Percentiles rank a stretch among this genome's conserved stretches.
Evolutionary conservation across 1,284 basidiomycete genomes (phyloP).

Genomic region (Irpex sp.): DNA sequence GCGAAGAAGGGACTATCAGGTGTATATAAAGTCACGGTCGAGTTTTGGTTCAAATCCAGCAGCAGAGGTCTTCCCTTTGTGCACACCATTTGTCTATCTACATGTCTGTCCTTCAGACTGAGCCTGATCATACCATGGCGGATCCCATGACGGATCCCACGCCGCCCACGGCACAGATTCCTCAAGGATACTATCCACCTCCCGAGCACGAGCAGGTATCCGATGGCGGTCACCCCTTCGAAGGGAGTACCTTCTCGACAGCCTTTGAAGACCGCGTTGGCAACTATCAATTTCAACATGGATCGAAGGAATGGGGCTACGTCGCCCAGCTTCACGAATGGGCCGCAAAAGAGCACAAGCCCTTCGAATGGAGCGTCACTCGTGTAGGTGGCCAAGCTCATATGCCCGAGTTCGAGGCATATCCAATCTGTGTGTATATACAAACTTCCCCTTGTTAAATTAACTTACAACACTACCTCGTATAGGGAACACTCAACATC

Average conservation of each 20-base stretch:
- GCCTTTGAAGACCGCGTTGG: conserved; percentile 17
- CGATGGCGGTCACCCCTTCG: neutral
- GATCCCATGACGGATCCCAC: neutral
- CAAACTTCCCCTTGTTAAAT: neutral
- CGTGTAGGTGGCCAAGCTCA: conserved; percentile 19
- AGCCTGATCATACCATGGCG: neutral
- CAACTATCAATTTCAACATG: conserved; percentile 12
- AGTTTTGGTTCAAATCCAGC: no score
- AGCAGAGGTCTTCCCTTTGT: no score
- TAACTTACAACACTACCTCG: neutral
- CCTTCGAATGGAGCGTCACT: conserved; percentile 15
- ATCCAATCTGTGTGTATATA: conserved; percentile 13
- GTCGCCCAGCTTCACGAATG: conserved; percentile 26
- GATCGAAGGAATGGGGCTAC: conserved; percentile 16
- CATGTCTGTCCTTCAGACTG: neutral
- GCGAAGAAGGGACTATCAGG: no score
- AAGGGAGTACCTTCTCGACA: neutral
- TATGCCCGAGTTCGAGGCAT: conserved; percentile 17
- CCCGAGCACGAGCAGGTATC: no score
- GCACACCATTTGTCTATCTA: no score
- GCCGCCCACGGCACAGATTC: no score
- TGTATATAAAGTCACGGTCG: no score
- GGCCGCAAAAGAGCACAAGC: conserved; percentile 2
- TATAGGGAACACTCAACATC: conserved; percentile 7
- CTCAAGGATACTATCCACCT: no score